Evolutionary conservation across 257 asterid species (phyloP), one percentile per base, ranked within the genome.

Genomic region (Osmanthus fragrans): DNA sequence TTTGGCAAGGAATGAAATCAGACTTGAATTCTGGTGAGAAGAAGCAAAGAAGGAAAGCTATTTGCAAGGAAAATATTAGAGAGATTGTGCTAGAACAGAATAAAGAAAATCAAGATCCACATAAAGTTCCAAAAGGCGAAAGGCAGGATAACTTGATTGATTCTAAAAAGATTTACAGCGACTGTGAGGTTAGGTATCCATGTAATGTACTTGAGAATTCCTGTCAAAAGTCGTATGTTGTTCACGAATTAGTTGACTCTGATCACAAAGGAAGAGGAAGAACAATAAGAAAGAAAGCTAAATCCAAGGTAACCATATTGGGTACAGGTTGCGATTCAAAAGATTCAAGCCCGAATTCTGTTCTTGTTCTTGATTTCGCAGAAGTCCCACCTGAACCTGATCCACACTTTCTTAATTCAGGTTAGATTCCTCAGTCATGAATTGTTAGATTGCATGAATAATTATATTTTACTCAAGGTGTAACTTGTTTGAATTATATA

Each of bases 321-420:
- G 86, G 77, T 80, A 69, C 74, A 1, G 91, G 83, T n/a, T 80
- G 12, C 25, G 85, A 81, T 25, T 82, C 96, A 1, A 88, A 89
- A 37, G 88, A 88, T 76, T 89, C 95, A 8, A 89, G 94, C 80
- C 96, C 96, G 0, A 86, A 80, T 75, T 92, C 91, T 15, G 94
- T 91, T 82, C 91, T 90, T 18, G 94, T 91, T 82, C 91, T 91
- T 73, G 93, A 89, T 73, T 80, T 79, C 15, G 73, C 78, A 23
- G 89, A 85, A 74, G 82, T 86, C 70, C 68, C 87, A 30, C 37
- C 76, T 66, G 86, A 88, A 34, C 32, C 79, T 73, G 85, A 88
- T 77, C 88, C 76, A 34, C 83, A 88, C 39, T 63, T 74, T 71
- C 56, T 82, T 27, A 65, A 27, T 77, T 69, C 91, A 91, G 96